Evolutionary conservation across 768 basidiomycete species (phyloP).

Genomic region (Termitomyces sp.): DNA sequence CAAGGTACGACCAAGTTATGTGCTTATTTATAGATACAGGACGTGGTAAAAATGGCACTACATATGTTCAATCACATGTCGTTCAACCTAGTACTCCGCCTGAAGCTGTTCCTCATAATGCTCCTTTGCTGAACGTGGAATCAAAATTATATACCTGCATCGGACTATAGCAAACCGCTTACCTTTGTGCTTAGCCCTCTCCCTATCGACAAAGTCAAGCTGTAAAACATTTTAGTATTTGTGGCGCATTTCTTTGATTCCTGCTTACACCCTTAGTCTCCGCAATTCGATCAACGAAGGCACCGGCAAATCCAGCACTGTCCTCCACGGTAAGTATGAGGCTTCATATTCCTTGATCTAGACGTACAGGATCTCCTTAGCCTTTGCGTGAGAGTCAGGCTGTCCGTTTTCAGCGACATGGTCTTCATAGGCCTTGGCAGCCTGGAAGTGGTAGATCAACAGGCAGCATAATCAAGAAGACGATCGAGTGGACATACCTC

Average conservation of each 20-base stretch:
- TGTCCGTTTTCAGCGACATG: conserved; percentile 47
- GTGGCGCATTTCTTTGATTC: background rate
- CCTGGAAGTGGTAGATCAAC: conserved; percentile 27
- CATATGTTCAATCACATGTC: background rate
- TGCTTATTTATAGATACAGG: background rate
- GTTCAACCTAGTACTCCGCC: background rate
- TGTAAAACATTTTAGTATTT: conserved; percentile 20
- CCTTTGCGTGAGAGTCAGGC: conserved; percentile 42
- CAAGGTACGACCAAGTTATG: background rate
- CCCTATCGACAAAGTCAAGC: conserved; percentile 25
- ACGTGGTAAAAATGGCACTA: background rate
- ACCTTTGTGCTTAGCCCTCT: conserved; percentile 24
- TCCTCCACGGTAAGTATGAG: background rate
- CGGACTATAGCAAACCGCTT: background rate
- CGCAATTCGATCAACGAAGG: conserved; percentile 44
- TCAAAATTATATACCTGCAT: background rate
- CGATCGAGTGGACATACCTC: conserved; percentile 32
- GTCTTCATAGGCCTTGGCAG: conserved; percentile 57
- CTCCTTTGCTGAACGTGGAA: background rate
- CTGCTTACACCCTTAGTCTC: conserved; percentile 48
- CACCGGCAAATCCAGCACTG: conserved; percentile 51
- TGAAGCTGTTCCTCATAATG: conserved; percentile 1
- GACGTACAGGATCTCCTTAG: conserved; percentile 48
- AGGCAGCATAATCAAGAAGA: background rate
- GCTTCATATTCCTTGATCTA: background rate